A percentile compares a stretch with the other conserved stretches of the same genome.
Evolutionary conservation across 768 basidiomycete species (phyloP).

Genomic region (Mycena epipterygia): DNA sequence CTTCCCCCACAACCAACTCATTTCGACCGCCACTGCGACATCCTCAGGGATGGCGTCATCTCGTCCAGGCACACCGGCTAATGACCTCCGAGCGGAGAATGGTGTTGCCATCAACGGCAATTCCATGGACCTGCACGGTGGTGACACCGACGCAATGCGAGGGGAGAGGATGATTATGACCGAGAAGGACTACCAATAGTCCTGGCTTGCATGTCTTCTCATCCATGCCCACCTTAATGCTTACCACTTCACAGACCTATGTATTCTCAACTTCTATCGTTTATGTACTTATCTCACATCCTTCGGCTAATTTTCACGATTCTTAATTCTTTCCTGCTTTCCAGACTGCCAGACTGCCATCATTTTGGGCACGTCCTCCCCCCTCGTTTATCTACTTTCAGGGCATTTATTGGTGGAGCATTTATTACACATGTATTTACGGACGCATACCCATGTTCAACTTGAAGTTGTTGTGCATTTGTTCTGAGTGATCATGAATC

Average conservation of each 20-base stretch:
- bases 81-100: slow-evolving; percentile 61
- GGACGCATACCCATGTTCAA: slow-evolving; percentile 6
- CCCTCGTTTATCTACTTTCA: slow-evolving; percentile 31
- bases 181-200: slow-evolving; percentile 68
- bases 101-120: slow-evolving; percentile 56
- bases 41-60: slow-evolving; percentile 79
- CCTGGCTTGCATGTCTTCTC: slow-evolving; percentile 17
- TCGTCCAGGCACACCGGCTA: slow-evolving; percentile 79
- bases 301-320: slow-evolving; percentile 24
- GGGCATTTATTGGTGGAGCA: slow-evolving; percentile 28
- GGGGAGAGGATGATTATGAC: slow-evolving; percentile 54
- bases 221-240: neutral
- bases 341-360: slow-evolving; percentile 18
- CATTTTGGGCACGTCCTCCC: slow-evolving; percentile 19
- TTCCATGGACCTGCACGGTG: slow-evolving; percentile 57
- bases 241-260: slow-evolving; percentile 24
- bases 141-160: slow-evolving; percentile 53
- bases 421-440: slow-evolving; percentile 19
- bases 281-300: slow-evolving; percentile 27
- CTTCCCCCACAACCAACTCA: slow-evolving; percentile 84
- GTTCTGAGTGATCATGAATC: neutral
- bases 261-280: slow-evolving; percentile 24
- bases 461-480: neutral
- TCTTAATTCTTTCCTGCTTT: slow-evolving; percentile 26
- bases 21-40: slow-evolving; percentile 81